phyloP scores from a whole-genome alignment of 1,284 basidiomycete species.

The Sanghuangporus weigelae region DNA sequence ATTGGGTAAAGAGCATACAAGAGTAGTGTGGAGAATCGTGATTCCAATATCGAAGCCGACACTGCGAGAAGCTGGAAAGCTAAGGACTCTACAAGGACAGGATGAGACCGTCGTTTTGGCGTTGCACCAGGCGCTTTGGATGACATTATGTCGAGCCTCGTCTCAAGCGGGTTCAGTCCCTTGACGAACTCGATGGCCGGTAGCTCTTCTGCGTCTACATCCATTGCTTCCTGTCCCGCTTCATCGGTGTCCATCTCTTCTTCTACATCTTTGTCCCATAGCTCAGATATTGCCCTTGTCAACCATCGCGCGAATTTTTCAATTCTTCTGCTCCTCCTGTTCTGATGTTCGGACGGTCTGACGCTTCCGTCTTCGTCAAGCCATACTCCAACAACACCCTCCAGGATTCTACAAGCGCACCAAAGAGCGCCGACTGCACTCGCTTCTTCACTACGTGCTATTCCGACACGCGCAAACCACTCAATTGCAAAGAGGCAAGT shows the following conservation, averaged over 20 bases:
- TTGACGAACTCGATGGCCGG: slow-evolving; percentile 49
- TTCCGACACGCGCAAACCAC: slow-evolving; percentile 69
- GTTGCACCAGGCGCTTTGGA: slow-evolving; percentile 13
- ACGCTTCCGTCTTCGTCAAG: slow-evolving; percentile 19
- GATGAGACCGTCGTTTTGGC: slow-evolving; percentile 29
- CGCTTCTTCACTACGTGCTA: slow-evolving; percentile 31
- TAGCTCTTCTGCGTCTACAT: slow-evolving; percentile 27
- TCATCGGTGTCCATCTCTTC: slow-evolving; percentile 23
- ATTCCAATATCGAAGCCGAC: slow-evolving; percentile 60
- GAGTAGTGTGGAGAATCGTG: slow-evolving; percentile 66
- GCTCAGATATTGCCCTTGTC: slow-evolving; percentile 56
- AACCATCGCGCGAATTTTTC: slow-evolving; percentile 63
- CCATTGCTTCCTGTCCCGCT: slow-evolving; percentile 18
- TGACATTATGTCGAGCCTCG: slow-evolving; percentile 12
- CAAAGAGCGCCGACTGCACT: slow-evolving; percentile 74
- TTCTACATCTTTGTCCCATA: slow-evolving; percentile 54
- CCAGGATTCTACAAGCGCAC: slow-evolving; percentile 71
- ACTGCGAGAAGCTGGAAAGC: slow-evolving; percentile 70
- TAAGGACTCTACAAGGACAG: slow-evolving; percentile 52
- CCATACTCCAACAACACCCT: slow-evolving; percentile 54
- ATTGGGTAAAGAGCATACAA: slow-evolving; percentile 79
- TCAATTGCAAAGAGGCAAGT: slow-evolving; percentile 71
- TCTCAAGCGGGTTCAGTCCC: slow-evolving; percentile 36
- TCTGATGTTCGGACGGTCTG: slow-evolving; percentile 22
- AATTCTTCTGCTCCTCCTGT: slow-evolving; percentile 38